These are phyloP conservation scores for Aureobasidium namibiae DNA, from an alignment of 2,329 filamentous ascomycete species.

Conservation along the genomic window DNA sequence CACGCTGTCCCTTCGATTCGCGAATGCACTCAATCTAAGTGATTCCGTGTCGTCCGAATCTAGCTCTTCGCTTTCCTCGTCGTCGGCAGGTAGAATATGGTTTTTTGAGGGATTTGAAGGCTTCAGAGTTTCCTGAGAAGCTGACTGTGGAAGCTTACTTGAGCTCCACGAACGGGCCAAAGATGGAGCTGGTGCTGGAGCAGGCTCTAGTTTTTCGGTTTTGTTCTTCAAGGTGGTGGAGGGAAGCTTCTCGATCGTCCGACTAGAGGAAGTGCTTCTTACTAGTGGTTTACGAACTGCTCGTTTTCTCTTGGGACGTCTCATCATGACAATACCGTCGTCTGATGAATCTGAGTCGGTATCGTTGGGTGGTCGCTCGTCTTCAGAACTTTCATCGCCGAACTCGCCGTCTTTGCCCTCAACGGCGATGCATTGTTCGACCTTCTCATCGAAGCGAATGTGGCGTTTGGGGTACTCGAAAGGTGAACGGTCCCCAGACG, in stretches of 20 bases:
- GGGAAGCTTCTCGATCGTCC: slow-evolving; percentile 80
- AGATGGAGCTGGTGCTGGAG: slow-evolving; percentile 26
- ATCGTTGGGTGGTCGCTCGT: slow-evolving; percentile 38
- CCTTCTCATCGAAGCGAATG: slow-evolving; percentile 94
- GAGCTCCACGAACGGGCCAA: slow-evolving; percentile 35
- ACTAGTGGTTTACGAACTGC: slow-evolving; percentile 41
- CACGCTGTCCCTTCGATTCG: slow-evolving; percentile 27
- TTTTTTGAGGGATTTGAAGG: slow-evolving; percentile 60
- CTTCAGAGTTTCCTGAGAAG: slow-evolving; percentile 74
- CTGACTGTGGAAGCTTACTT: slow-evolving; percentile 56
- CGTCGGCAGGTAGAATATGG: slow-evolving; percentile 46
- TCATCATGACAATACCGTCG: slow-evolving; percentile 77
- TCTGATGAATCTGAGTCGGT: slow-evolving; percentile 45
- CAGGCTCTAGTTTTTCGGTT: slow-evolving; percentile 64
- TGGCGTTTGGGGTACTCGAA: slow-evolving; percentile 62
- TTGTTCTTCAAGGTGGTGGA: slow-evolving; percentile 82
- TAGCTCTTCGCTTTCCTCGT: slow-evolving; percentile 39
- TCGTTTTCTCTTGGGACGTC: slow-evolving; percentile 46
- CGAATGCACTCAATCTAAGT: slow-evolving; percentile 32
- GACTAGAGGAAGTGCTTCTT: slow-evolving; percentile 54
- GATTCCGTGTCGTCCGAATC: slow-evolving; percentile 42
- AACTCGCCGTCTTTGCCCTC: slow-evolving; percentile 75
- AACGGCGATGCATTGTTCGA: slow-evolving; percentile 90
- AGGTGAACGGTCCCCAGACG: slow-evolving; percentile 61
- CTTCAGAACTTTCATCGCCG: slow-evolving; percentile 45